phyloP scores from a whole-genome alignment of 495 filamentous ascomycete genomes.

The Penicillium lividum region DNA sequence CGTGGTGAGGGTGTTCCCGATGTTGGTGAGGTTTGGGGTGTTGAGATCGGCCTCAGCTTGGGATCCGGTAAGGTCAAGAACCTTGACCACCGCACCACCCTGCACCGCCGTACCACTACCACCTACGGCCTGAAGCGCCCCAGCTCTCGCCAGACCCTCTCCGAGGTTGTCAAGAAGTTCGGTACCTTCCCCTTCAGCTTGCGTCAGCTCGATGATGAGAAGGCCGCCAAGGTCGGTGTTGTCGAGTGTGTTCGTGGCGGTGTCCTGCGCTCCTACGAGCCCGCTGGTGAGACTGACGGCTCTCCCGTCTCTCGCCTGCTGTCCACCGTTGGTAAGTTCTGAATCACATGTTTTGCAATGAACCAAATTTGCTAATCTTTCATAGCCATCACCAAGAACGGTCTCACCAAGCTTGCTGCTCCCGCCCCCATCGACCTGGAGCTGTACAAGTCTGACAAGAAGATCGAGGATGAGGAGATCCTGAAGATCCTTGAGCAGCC shows the following conservation, averaged over 20 bases:
- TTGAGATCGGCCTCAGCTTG: slow-evolving; percentile 88
- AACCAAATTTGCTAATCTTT: slow-evolving; percentile 15
- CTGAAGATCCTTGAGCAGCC: slow-evolving; percentile 90
- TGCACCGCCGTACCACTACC: slow-evolving; percentile 88
- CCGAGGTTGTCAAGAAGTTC: slow-evolving; percentile 94
- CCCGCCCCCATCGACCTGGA: slow-evolving; percentile 70
- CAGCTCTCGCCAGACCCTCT: slow-evolving; percentile 84
- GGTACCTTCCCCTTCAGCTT: slow-evolving; percentile 97
- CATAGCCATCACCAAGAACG: slow-evolving; percentile 95
- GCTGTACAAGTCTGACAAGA: slow-evolving; percentile 91
- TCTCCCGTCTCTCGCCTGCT: slow-evolving; percentile 80
- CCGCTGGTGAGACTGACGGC: slow-evolving; percentile 87
- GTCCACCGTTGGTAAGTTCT: slow-evolving; percentile 80
- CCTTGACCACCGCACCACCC: slow-evolving; percentile 79
- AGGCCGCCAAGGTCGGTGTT: slow-evolving; percentile 92
- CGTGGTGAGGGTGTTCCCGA: slow-evolving; percentile 92
- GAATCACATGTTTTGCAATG: slow-evolving; percentile 16
- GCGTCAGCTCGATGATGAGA: slow-evolving; percentile 94
- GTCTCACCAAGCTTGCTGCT: slow-evolving; percentile 77
- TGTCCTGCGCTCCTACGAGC: slow-evolving; percentile 92
- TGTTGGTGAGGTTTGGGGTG: slow-evolving; percentile 95
- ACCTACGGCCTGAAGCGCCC: slow-evolving; percentile 90
- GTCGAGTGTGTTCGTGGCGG: slow-evolving; percentile 91
- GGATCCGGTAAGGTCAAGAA: slow-evolving; percentile 94
- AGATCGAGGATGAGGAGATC: slow-evolving; percentile 93